Conservation (phyloP, 352 stramenopile species). For the Pythium dissotocum region DNA sequence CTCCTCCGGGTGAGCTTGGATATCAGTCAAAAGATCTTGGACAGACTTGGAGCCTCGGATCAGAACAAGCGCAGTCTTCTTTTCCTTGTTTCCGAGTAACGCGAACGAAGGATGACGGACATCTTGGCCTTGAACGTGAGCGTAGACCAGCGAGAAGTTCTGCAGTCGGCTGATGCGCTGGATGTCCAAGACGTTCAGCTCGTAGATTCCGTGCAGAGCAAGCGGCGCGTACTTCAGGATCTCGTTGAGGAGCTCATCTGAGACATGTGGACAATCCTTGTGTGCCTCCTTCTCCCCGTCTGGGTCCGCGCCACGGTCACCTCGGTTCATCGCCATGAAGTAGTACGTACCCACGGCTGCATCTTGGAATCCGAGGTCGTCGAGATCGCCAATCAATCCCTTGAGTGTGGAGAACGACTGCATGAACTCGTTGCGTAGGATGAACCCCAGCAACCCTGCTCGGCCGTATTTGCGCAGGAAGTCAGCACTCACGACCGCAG, state of each 20-base stretch:
- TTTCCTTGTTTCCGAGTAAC: constrained; percentile 75
- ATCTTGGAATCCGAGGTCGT: constrained; percentile 83
- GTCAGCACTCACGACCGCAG: constrained; percentile 83
- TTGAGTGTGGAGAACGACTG: constrained; percentile 87
- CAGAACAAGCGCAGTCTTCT: constrained; percentile 74
- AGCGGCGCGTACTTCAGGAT: constrained; percentile 77
- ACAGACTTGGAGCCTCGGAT: constrained; percentile 87
- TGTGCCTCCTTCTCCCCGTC: constrained; percentile 65
- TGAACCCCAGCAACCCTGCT: constrained; percentile 77
- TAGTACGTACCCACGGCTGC: constrained; percentile 86
- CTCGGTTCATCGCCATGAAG: constrained; percentile 89
- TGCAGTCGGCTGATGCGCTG: constrained; percentile 81
- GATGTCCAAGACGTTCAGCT: constrained; percentile 81
- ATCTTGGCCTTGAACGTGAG: constrained; percentile 80
- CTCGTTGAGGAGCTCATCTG: constrained; percentile 70
- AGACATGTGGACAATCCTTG: constrained; percentile 50
- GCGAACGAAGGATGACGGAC: constrained; percentile 82
- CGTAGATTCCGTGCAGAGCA: constrained; percentile 83
- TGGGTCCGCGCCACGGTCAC: constrained; percentile 70
- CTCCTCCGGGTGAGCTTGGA: constrained; percentile 80
- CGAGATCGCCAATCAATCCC: constrained; percentile 73
- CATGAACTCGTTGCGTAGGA: constrained; percentile 88
- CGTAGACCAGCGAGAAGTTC: constrained; percentile 79
- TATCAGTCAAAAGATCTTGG: constrained; percentile 84
- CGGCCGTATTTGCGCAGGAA: constrained; percentile 85